A percentile compares a stretch with the other conserved stretches of the same genome.
Conservation (phyloP, 805 yeast species). For the Isabelozyma heimii region DNA sequence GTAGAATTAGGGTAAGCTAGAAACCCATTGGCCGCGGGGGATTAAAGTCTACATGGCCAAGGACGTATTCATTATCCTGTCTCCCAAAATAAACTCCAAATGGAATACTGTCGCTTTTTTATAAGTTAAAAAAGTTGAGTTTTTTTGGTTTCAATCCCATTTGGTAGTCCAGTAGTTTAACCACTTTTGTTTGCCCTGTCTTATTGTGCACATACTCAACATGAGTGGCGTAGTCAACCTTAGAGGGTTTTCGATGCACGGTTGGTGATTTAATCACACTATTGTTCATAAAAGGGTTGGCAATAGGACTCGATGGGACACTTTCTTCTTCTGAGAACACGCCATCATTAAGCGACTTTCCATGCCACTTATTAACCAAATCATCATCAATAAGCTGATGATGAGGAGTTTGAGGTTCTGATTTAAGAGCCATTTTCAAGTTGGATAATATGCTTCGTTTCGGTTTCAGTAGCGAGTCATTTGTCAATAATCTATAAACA, state of each 20-base stretch:
- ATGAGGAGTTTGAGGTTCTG: constrained; percentile 24
- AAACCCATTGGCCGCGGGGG: too few species aligned
- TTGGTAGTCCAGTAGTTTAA: constrained; percentile 31
- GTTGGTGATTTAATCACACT: neutral
- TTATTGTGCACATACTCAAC: constrained; percentile 30
- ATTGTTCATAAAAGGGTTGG: constrained; percentile 21
- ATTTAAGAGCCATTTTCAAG: neutral
- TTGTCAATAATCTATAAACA: neutral
- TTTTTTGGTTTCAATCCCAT: constrained; percentile 35
- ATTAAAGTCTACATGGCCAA: too few species aligned
- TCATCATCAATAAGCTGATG: constrained; percentile 32
- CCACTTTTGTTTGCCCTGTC: constrained; percentile 34
- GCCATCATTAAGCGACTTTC: constrained; percentile 24
- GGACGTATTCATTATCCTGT: neutral
- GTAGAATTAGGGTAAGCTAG: too few species aligned
- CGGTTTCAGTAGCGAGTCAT: neutral
- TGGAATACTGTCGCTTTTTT: neutral
- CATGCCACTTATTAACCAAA: constrained; percentile 36
- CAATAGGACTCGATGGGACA: constrained; percentile 2
- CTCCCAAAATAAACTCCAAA: neutral
- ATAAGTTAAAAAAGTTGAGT: constrained; percentile 22
- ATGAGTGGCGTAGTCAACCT: constrained; percentile 20
- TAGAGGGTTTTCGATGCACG: neutral
- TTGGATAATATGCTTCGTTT: neutral
- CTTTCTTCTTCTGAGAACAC: constrained; percentile 31